Evolutionary conservation across 768 basidiomycete genomes (phyloP).

Genomic region (Panellus pusillus): DNA sequence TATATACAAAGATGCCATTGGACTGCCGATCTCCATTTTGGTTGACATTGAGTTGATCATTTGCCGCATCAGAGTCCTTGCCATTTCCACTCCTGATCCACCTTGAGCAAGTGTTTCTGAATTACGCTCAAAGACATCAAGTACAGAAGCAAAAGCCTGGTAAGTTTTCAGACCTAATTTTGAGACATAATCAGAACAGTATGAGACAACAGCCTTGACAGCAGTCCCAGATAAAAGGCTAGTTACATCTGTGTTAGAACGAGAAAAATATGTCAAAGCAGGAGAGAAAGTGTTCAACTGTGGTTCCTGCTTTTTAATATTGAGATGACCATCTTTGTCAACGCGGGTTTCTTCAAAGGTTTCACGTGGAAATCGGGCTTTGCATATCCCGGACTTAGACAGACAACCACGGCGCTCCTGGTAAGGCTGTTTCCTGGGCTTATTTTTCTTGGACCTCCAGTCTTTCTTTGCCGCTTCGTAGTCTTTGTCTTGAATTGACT

Average conservation of each 20-base stretch:
- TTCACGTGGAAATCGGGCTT: slow-evolving; percentile 26
- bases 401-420: slow-evolving; percentile 6
- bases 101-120: slow-evolving; percentile 5
- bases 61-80: slow-evolving; percentile 4
- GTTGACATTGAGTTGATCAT: slow-evolving; percentile 13
- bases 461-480: background rate
- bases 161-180: slow-evolving; percentile 3
- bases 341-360: slow-evolving; percentile 12
- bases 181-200: slow-evolving; percentile 4
- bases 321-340: slow-evolving; percentile 22
- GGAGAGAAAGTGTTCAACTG: background rate
- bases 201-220: slow-evolving; percentile 6
- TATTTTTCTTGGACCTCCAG: slow-evolving; percentile 5
- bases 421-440: background rate
- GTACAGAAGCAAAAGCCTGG: slow-evolving; percentile 3
- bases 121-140: slow-evolving; percentile 18
- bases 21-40: slow-evolving; percentile 33
- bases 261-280: background rate
- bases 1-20: slow-evolving; percentile 32
- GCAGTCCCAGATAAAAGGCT: slow-evolving; percentile 5
- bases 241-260: slow-evolving; percentile 1
- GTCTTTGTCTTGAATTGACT: background rate
- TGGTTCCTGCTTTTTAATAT: background rate
- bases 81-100: slow-evolving; percentile 15
- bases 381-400: slow-evolving; percentile 18